Percentiles rank a stretch among this genome's conserved stretches.
These are phyloP conservation scores for Oxyria digyna DNA, from an alignment of 148 eudicot genomes.

Conservation along the genomic window DNA sequence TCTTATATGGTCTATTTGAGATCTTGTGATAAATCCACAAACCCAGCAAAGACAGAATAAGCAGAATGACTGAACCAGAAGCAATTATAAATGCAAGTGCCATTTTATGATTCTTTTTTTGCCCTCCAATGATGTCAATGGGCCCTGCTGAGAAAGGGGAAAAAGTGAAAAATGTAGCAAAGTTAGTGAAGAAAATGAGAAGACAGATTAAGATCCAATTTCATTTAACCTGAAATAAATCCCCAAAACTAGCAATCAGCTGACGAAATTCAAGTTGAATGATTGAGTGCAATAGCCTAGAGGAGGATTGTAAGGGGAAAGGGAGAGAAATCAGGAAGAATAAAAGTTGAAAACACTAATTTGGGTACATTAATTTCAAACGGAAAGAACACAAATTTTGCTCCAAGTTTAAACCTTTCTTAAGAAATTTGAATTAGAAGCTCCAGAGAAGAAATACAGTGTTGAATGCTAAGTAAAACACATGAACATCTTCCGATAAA, in stretches of 20 bases:
- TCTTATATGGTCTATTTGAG: constrained; percentile 25
- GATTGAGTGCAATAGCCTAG: background rate
- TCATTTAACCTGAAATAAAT: background rate
- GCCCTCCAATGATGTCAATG: constrained; percentile 12
- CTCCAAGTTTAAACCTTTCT: constrained; percentile 3
- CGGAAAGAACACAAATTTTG: background rate
- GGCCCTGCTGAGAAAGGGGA: constrained; percentile 24
- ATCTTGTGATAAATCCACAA: constrained; percentile 43
- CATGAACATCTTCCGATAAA: background rate
- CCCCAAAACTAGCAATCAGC: background rate
- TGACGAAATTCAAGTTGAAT: background rate
- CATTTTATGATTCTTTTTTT: constrained; percentile 28
- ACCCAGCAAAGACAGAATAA: constrained; percentile 28
- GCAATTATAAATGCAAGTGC: constrained; percentile 36
- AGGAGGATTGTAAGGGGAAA: background rate
- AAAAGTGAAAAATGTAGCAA: constrained; percentile 3
- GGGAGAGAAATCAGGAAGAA: background rate
- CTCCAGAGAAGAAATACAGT: background rate
- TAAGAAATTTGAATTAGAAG: constrained; percentile 1
- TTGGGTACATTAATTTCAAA: constrained; percentile 9
- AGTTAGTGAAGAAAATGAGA: background rate
- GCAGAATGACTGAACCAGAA: constrained; percentile 30
- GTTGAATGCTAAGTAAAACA: background rate
- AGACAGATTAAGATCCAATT: constrained; percentile 5
- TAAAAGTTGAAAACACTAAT: constrained; percentile 8